Evolutionary conservation across 2,329 filamentous ascomycete genomes (phyloP).

Genomic region (Claviceps paspali): DNA sequence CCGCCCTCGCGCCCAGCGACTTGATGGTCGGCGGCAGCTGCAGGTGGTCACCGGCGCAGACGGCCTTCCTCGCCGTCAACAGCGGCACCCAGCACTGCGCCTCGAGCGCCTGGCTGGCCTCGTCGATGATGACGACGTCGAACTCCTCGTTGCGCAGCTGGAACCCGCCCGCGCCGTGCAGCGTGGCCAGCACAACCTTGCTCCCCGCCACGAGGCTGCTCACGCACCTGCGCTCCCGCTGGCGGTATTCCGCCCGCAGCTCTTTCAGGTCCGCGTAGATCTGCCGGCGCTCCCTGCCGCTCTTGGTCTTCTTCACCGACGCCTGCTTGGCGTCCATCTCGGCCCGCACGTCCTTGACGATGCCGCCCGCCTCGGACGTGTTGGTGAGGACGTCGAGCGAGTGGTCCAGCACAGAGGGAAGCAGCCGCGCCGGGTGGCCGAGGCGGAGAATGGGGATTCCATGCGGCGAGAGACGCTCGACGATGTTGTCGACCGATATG

Average conservation of each 20-base stretch:
- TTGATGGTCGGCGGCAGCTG: constrained; percentile 94
- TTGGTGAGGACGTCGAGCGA: constrained; percentile 83
- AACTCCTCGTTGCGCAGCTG: constrained; percentile 70
- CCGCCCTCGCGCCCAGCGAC: too few species aligned
- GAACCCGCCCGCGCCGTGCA: constrained; percentile 80
- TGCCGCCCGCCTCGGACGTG: constrained; percentile 75
- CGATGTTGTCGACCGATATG: constrained; percentile 95
- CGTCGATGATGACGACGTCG: constrained; percentile 89
- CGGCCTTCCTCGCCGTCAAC: constrained; percentile 63
- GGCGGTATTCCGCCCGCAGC: constrained; percentile 73
- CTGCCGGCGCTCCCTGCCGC: constrained; percentile 59
- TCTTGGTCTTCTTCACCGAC: constrained; percentile 74
- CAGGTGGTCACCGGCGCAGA: constrained; percentile 86
- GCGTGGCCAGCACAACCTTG: constrained; percentile 78
- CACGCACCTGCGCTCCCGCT: constrained; percentile 71
- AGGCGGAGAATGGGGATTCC: constrained; percentile 78
- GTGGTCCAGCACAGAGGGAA: constrained; percentile 77
- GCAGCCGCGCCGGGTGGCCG: constrained; percentile 78
- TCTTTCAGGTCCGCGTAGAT: constrained; percentile 80
- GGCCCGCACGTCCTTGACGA: constrained; percentile 76
- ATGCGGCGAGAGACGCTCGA: constrained; percentile 74
- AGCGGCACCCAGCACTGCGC: constrained; percentile 95
- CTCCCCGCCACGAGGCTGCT: constrained; percentile 58
- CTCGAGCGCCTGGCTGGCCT: constrained; percentile 89
- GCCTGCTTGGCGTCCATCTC: constrained; percentile 91